phyloP scores from a whole-genome alignment of 2,329 filamentous ascomycete species.

The Xylaria sp. region DNA sequence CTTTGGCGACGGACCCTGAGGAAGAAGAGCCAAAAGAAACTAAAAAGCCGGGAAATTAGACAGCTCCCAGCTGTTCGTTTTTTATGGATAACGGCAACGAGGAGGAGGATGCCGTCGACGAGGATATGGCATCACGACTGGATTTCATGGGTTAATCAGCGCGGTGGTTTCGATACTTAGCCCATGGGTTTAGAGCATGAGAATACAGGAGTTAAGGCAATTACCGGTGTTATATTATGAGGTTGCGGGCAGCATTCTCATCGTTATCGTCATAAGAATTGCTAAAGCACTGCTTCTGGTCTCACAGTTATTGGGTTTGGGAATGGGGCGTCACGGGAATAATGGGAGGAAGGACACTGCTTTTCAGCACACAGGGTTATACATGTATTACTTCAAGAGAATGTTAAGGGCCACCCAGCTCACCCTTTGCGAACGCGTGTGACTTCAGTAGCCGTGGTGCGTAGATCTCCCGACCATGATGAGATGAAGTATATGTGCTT shows the following conservation, averaged over 20 bases:
- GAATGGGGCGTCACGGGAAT: neutral
- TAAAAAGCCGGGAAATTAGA: neutral
- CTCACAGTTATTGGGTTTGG: neutral
- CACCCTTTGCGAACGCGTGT: neutral
- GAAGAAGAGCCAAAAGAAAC: neutral
- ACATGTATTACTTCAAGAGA: conserved; percentile 2
- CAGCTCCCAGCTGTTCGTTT: neutral
- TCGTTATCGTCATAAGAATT: neutral
- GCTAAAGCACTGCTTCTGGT: neutral
- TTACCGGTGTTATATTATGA: neutral
- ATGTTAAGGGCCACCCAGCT: neutral
- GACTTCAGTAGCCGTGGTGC: neutral
- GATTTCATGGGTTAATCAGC: conserved; percentile 29
- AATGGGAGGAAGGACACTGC: neutral
- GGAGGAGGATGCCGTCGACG: conserved; percentile 30
- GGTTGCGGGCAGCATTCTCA: neutral
- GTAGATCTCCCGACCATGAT: neutral
- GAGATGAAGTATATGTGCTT: neutral
- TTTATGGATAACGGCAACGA: conserved; percentile 1
- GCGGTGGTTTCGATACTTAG: neutral
- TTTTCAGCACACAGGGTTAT: conserved; percentile 3
- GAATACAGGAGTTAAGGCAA: neutral
- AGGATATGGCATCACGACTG: conserved; percentile 37
- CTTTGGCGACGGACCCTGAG: neutral
- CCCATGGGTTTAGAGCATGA: neutral